These are phyloP conservation scores for Iris pallida DNA, from an alignment of 116 monocot species.

Conservation along the genomic window DNA sequence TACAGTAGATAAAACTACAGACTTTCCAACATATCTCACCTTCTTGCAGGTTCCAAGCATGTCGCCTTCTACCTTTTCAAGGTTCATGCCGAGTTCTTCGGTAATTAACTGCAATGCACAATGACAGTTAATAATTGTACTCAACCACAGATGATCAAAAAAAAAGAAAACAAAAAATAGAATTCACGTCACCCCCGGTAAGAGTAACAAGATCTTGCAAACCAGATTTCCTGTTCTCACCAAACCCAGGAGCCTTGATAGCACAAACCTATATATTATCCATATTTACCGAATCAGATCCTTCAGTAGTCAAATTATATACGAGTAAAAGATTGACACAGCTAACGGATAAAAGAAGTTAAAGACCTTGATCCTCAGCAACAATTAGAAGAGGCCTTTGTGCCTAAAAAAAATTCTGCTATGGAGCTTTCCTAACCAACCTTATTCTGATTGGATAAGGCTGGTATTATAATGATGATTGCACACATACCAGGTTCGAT, in stretches of 20 bases:
- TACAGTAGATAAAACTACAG: too few relatives aligned
- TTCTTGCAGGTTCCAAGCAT: conserved; percentile 87
- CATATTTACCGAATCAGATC: not conserved
- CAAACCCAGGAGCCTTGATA: conserved; percentile 90
- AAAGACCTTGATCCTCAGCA: conserved; percentile 71
- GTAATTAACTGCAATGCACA: conserved; percentile 47
- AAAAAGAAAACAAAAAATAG: not conserved
- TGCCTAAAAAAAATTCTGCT: conserved; percentile 17
- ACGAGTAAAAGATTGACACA: too few relatives aligned
- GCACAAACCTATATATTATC: conserved; percentile 55
- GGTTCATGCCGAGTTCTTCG: conserved; percentile 85
- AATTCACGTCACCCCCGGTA: conserved; percentile 69
- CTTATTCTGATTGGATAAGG: too few relatives aligned
- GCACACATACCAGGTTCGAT: too few relatives aligned
- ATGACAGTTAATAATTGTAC: not conserved
- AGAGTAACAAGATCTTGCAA: conserved; percentile 79
- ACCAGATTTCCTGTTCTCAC: conserved; percentile 71
- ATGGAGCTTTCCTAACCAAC: not conserved
- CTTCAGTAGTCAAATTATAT: not conserved
- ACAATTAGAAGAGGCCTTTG: conserved; percentile 61
- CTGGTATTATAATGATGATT: too few relatives aligned
- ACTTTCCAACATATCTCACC: conserved; percentile 22
- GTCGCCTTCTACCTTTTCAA: conserved; percentile 63
- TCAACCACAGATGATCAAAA: not conserved
- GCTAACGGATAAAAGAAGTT: not conserved